These are phyloP conservation scores for Kwoniella heveanensis DNA, from an alignment of 768 basidiomycete species.

Conservation along the genomic window DNA sequence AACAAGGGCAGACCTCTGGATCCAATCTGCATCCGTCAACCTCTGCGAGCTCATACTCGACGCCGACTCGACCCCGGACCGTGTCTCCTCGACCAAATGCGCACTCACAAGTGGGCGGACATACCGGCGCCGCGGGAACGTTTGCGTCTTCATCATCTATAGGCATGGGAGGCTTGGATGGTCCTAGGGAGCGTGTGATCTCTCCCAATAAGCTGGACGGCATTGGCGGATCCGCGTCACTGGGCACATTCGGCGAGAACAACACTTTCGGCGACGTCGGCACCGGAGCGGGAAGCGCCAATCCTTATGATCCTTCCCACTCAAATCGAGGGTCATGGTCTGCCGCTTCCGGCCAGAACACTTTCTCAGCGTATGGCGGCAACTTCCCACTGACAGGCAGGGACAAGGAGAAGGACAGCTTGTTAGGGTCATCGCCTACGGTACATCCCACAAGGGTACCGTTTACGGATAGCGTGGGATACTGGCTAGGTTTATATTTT, in stretches of 20 bases:
- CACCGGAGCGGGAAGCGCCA: slow-evolving; percentile 3
- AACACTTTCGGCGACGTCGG: neutral
- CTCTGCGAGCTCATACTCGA: neutral
- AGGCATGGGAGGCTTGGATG: slow-evolving; percentile 3
- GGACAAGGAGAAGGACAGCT: slow-evolving; percentile 5
- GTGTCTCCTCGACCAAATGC: slow-evolving; percentile 18
- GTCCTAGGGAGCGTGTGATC: slow-evolving; percentile 20
- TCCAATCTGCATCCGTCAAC: slow-evolving; percentile 6
- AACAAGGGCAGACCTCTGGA: slow-evolving; percentile 5
- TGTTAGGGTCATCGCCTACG: slow-evolving; percentile 17
- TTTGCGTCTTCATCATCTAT: slow-evolving; percentile 17
- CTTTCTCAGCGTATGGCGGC: slow-evolving; percentile 8
- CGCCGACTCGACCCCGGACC: slow-evolving; percentile 17
- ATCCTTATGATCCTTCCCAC: slow-evolving; percentile 20
- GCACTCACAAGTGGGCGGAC: neutral
- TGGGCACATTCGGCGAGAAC: neutral
- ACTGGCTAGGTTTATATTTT: slow-evolving; percentile 83
- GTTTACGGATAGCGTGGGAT: slow-evolving; percentile 41
- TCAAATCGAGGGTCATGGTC: slow-evolving; percentile 6
- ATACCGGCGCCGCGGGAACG: slow-evolving; percentile 1
- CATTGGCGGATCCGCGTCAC: neutral
- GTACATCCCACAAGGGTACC: slow-evolving; percentile 21
- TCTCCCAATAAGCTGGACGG: slow-evolving; percentile 18
- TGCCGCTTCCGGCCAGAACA: neutral
- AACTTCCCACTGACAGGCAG: slow-evolving; percentile 20